Percentiles rank a stretch among this genome's conserved stretches.
Conservation (phyloP, 352 stramenopile species). For the Globisporangium recalcitrans region DNA sequence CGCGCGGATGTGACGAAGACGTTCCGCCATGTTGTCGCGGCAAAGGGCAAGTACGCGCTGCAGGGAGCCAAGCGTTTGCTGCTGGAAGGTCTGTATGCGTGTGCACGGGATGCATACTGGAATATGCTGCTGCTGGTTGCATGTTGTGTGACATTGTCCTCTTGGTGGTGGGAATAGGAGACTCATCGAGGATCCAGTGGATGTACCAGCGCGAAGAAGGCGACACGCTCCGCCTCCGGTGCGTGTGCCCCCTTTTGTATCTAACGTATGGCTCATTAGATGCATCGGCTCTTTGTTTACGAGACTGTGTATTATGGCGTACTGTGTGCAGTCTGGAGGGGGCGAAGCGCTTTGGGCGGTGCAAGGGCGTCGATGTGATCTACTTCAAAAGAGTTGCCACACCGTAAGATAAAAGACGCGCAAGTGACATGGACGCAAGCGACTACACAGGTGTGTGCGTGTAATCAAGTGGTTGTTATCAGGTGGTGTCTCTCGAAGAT, state of each 20-base stretch:
- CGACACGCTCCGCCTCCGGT: slow-evolving; percentile 53
- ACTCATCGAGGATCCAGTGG: slow-evolving; percentile 55
- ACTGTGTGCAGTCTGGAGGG: slow-evolving; percentile 44
- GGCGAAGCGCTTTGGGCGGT: slow-evolving; percentile 62
- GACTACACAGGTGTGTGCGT: not conserved
- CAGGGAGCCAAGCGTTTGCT: slow-evolving; percentile 22
- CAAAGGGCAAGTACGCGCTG: slow-evolving; percentile 35
- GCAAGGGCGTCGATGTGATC: slow-evolving; percentile 81
- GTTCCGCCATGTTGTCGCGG: slow-evolving; percentile 50
- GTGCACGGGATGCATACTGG: not conserved
- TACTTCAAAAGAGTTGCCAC: slow-evolving; percentile 45
- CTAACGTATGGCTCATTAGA: not conserved
- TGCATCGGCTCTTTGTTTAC: not conserved
- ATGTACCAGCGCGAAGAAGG: slow-evolving; percentile 68
- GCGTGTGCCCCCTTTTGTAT: not conserved
- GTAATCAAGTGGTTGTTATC: not conserved
- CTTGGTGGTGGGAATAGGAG: slow-evolving; percentile 26
- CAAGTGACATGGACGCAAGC: not conserved
- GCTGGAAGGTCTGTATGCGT: slow-evolving; percentile 21
- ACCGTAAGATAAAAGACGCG: not conserved
- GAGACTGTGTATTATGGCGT: not conserved
- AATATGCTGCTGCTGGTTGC: too few relatives aligned
- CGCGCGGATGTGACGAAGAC: slow-evolving; percentile 45
- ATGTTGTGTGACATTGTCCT: not conserved
- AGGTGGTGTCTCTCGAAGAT: not conserved